phyloP scores from a whole-genome alignment of 2,329 filamentous ascomycete species.

The Golovinomyces cichoracearum region DNA sequence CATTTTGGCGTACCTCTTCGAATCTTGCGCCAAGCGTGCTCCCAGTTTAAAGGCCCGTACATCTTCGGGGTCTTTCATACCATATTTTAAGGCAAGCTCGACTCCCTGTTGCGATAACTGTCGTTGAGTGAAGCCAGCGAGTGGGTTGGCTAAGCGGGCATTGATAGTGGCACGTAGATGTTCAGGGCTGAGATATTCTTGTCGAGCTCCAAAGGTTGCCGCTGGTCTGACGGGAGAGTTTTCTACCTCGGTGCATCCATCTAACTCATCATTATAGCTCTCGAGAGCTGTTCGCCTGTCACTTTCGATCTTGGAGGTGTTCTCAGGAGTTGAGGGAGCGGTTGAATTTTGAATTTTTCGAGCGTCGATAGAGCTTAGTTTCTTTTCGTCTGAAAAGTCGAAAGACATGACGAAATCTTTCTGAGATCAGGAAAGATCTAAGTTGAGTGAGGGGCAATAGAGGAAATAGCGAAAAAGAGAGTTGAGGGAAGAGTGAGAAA shows the following conservation, averaged over 20 bases:
- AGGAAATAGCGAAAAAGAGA: not conserved
- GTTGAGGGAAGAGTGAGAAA: not conserved
- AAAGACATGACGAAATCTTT: not conserved
- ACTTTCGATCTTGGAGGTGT: not conserved
- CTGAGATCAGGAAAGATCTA: not conserved
- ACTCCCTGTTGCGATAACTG: constrained; percentile 28
- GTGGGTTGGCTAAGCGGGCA: constrained; percentile 20
- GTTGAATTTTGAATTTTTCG: not conserved
- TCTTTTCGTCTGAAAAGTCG: not conserved
- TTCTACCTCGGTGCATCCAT: not conserved
- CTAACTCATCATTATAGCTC: not conserved
- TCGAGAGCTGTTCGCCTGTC: not conserved
- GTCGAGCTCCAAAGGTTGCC: not conserved
- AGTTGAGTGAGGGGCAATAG: not conserved
- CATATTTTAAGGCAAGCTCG: constrained; percentile 33
- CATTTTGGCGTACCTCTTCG: constrained; percentile 21
- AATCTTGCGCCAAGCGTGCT: constrained; percentile 48
- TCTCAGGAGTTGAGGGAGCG: not conserved
- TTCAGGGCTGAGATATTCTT: constrained; percentile 1
- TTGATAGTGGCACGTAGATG: constrained; percentile 2
- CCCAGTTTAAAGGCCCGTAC: constrained; percentile 35
- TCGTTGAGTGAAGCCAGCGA: constrained; percentile 26
- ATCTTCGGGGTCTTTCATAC: constrained; percentile 22
- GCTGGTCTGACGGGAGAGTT: not conserved
- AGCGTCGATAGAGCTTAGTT: not conserved